These are phyloP conservation scores for Neoarthrinium moseri DNA, from an alignment of 2,329 filamentous ascomycete species.

Conservation along the genomic window DNA sequence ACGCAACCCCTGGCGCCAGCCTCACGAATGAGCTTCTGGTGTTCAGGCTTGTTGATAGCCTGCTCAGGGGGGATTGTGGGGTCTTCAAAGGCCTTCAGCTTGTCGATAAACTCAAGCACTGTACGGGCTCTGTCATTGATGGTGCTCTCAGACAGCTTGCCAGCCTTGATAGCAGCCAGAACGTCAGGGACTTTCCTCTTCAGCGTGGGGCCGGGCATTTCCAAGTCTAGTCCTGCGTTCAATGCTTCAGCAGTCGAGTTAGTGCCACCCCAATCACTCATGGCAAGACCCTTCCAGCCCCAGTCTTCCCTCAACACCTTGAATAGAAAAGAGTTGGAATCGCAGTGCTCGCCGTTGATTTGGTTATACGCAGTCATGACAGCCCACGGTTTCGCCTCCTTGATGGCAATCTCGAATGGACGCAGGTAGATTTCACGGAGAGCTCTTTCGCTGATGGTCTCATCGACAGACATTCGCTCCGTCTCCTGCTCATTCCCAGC, in stretches of 20 bases:
- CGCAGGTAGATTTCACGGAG: conserved; percentile 31
- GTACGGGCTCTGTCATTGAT: conserved; percentile 27
- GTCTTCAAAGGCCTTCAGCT: conserved; percentile 19
- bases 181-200: conserved; percentile 18
- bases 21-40: conserved; percentile 43
- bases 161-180: conserved; percentile 18
- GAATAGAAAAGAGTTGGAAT: conserved; percentile 37
- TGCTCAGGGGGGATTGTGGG: conserved; percentile 20
- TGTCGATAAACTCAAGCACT: conserved; percentile 28
- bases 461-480: conserved; percentile 7
- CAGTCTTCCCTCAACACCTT: conserved; percentile 41
- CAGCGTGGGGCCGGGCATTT: conserved; percentile 27
- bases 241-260: conserved; percentile 32
- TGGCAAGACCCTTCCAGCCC: conserved; percentile 42
- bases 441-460: conserved; percentile 9
- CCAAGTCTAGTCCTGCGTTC: conserved; percentile 23
- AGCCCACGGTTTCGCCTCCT: conserved; percentile 38
- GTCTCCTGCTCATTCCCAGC: conserved; percentile 29
- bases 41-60: conserved; percentile 30
- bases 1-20: conserved; percentile 59
- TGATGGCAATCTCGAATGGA: conserved; percentile 44
- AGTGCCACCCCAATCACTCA: conserved; percentile 45
- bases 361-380: conserved; percentile 48
- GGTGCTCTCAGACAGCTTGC: conserved; percentile 16
- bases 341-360: conserved; percentile 43